Evolutionary conservation across 2,329 filamentous ascomycete species (phyloP).

Genomic region (Aspergillus awamori): DNA sequence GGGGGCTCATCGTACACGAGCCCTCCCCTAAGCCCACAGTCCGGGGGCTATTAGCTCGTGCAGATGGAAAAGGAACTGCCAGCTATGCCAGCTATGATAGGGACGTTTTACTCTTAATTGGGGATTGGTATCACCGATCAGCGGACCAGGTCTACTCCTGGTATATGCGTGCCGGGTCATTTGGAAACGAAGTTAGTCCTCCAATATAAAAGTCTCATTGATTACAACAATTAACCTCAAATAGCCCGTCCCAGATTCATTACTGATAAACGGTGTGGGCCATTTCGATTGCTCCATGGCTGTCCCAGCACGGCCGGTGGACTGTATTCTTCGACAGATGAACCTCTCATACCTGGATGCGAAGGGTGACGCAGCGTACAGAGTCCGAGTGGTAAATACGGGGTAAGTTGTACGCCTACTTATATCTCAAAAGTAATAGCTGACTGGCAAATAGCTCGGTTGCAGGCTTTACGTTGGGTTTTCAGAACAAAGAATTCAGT

Average conservation of each 20-base stretch:
- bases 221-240: not conserved
- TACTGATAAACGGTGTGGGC: slow-evolving; percentile 53
- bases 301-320: slow-evolving; percentile 48
- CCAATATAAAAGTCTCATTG: too few species aligned
- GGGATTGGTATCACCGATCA: slow-evolving; percentile 54
- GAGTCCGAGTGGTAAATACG: slow-evolving; percentile 49
- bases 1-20: slow-evolving; percentile 51
- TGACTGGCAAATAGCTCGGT: slow-evolving; percentile 37
- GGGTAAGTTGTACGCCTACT: slow-evolving; percentile 33
- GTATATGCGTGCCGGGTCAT: slow-evolving; percentile 48
- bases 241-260: slow-evolving; percentile 53
- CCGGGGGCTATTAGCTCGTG: slow-evolving; percentile 18
- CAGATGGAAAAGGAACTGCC: slow-evolving; percentile 8
- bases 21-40: slow-evolving; percentile 32
- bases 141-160: slow-evolving; percentile 47
- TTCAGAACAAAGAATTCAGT: slow-evolving; percentile 34
- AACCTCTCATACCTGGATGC: slow-evolving; percentile 28
- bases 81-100: slow-evolving; percentile 34
- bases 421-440: not conserved
- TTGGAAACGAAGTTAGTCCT: slow-evolving; percentile 46
- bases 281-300: slow-evolving; percentile 51
- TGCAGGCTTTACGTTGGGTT: slow-evolving; percentile 42
- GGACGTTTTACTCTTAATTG: slow-evolving; percentile 51
- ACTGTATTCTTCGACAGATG: slow-evolving; percentile 41
- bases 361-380: slow-evolving; percentile 31